A percentile compares a stretch with the other conserved stretches of the same genome.
Evolutionary conservation across 2,329 filamentous ascomycete species (phyloP).

Genomic region (Erysiphe pulchra): DNA sequence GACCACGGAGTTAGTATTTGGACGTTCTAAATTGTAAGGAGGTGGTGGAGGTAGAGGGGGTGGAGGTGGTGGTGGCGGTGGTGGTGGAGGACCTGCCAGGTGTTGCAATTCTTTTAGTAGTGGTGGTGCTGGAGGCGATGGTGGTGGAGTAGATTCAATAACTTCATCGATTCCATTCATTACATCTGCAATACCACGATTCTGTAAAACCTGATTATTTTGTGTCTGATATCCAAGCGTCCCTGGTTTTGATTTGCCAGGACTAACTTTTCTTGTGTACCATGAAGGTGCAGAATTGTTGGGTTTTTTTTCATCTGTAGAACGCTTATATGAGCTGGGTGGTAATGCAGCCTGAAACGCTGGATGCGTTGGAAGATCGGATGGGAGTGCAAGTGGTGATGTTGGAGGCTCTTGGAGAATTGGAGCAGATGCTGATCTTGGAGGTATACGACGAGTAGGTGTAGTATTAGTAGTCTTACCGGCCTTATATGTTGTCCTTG

Average conservation of each 20-base stretch:
- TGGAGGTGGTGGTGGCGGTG: constrained; percentile 24
- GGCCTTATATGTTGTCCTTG: constrained; percentile 13
- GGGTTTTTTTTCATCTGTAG: constrained; percentile 6
- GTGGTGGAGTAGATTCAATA: constrained; percentile 16
- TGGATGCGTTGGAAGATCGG: constrained; percentile 17
- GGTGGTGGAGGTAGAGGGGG: constrained; percentile 36
- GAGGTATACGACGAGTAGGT: constrained; percentile 20
- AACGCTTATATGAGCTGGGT: constrained; percentile 13
- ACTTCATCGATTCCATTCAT: constrained; percentile 18
- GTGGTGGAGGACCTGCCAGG: constrained; percentile 29
- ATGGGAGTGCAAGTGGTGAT: constrained; percentile 12
- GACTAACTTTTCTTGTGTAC: constrained; percentile 9
- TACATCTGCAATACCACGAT: constrained; percentile 3
- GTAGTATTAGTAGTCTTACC: not conserved
- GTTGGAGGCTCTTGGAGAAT: constrained; percentile 20
- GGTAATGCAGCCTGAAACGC: constrained; percentile 16
- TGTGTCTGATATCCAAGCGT: constrained; percentile 11
- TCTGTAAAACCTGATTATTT: constrained; percentile 7
- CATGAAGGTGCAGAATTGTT: constrained; percentile 4
- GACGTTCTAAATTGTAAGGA: constrained; percentile 17
- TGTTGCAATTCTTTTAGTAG: constrained; percentile 37
- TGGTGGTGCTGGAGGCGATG: constrained; percentile 24
- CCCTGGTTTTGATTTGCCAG: constrained; percentile 11
- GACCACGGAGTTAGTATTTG: constrained; percentile 13
- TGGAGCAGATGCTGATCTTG: constrained; percentile 36